phyloP scores from a whole-genome alignment of 2,329 filamentous ascomycete genomes.

The Trichoderma sp. region DNA sequence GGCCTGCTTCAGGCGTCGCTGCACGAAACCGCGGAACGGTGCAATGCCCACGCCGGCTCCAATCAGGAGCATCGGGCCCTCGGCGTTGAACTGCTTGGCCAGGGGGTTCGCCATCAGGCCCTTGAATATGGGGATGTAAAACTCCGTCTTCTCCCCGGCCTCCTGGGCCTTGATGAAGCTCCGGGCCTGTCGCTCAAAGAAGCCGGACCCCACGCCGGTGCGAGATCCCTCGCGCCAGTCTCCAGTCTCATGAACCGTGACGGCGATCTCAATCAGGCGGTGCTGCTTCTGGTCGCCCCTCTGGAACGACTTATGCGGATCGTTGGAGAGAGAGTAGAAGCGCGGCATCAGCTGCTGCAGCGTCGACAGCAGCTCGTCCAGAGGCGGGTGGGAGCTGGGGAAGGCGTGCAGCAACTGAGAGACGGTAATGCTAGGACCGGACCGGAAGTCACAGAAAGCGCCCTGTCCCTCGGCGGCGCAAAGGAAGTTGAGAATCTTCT shows the following conservation, averaged over 20 bases:
- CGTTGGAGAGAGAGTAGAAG: slow-evolving; percentile 97
- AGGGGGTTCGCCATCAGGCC: slow-evolving; percentile 96
- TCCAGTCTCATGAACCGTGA: slow-evolving; percentile 83
- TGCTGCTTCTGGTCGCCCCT: slow-evolving; percentile 67
- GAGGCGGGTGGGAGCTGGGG: slow-evolving; percentile 82
- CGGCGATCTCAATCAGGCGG: slow-evolving; percentile 90
- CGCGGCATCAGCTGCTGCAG: slow-evolving; percentile 91
- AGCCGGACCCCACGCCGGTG: slow-evolving; percentile 87
- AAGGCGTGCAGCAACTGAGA: slow-evolving; percentile 87
- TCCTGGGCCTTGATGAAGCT: slow-evolving; percentile 66
- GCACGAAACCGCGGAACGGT: slow-evolving; percentile 95
- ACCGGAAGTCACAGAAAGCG: slow-evolving; percentile 90
- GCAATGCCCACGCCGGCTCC: slow-evolving; percentile 96
- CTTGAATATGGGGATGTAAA: slow-evolving; percentile 95
- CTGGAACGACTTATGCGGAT: slow-evolving; percentile 74
- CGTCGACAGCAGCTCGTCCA: slow-evolving; percentile 75
- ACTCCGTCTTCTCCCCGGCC: slow-evolving; percentile 55
- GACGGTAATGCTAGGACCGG: slow-evolving; percentile 79
- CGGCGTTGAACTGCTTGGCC: slow-evolving; percentile 83
- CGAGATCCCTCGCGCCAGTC: slow-evolving; percentile 73
- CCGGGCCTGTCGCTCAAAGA: slow-evolving; percentile 80
- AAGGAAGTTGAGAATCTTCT: slow-evolving; percentile 82
- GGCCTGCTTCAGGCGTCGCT: slow-evolving; percentile 86
- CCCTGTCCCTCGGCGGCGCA: slow-evolving; percentile 88
- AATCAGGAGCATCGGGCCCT: slow-evolving; percentile 96